Evolutionary conservation across 23 red algal genomes (phyloP), one percentile per base, ranked within the genome.

Genomic region (Pyropia haitanensis): DNA sequence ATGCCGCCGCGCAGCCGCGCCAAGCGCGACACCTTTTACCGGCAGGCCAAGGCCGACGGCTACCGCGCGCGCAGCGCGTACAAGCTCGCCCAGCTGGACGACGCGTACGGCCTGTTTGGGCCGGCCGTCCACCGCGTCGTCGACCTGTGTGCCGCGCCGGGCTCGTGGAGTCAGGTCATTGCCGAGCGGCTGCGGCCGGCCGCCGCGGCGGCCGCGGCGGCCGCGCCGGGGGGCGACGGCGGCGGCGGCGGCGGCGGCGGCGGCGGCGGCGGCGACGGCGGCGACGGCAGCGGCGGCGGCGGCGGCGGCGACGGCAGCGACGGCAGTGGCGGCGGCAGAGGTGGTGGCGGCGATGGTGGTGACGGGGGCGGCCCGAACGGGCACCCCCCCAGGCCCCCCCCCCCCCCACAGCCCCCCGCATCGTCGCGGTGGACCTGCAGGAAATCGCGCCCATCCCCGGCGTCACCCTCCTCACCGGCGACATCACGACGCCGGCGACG

Each of bases 81-180:
- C 74, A 96, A 95, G 59, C 72, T 96, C 3, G 20, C 72, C 50
- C 83, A 88, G 61, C 79, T 96, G 29, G 91, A 96, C 62, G 72
- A 78, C 33, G 77, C 86, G 52, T 96, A 66, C 64, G 64, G 58
- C 46, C 75, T 96, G 14, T 77, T 96, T 10, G 64, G 60, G 16
- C 16, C 29, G 10, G 78, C 67, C 3, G 46, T 22, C 2, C 17
- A 15, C 22, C 24, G 34, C 46, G 74, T 93, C 18, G 46, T 83
- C 22, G 88, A 93, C 68, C 71, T 93, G 51, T 93, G 88, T 64
- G 88, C 83, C 27, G 91, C 91, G 3, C 91, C 91, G 18, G 91
- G 91, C 19, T 59, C 58, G 9, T 96, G 91, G 91, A 77, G 65
- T n/a, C 91, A 96, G 51, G 85, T 89, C 29, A 56, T 80, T 13